Base-by-base conservation (phyloP, 345 rosid genomes). In the Gossypium sturtianum region DNA sequence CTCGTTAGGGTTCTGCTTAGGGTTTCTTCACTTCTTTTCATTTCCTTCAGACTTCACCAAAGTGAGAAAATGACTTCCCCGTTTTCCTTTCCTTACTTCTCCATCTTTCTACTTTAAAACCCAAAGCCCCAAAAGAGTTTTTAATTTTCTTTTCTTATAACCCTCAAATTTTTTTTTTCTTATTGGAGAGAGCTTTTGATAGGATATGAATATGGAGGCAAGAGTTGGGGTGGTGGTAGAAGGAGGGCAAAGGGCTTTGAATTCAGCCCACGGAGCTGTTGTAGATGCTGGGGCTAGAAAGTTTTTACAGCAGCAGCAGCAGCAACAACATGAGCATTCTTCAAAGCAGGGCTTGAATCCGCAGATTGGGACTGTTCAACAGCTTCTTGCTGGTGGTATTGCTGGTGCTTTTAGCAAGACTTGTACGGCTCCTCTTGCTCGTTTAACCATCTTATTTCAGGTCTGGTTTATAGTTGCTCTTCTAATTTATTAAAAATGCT, bases 351-450 rank as follows among this genome's bases (percentile, higher is more conserved):
- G 84, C 27, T 80, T 80, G 57, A 76, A 64, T 73, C 80, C 80
- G 19, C 90, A 84, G 79, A 23, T 89, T 38, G 94, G 91, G 9
- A 76, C 86, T 8, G 44, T 85, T 2, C 84, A 81, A 25, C 90
- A 89, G 82, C 86, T 95, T 25, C 68, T 93, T 15, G 94, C 99
- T 12, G 97, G 99, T 51, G 98, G 99, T 43, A 71, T 95, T 60
- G 97, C 98, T 17, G 99, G 99, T 27, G 99, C 98, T 66, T 87
- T 95, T 71, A 85, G 97, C 89, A 95, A 95, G 82, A 95, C 99
- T 7, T 93, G 98, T 60, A 96, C 99, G 2, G 99, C 99, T 22
- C 99, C 99, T 83, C 90, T 93, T 1, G 91, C 97, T 76, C 97
- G 99, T 58, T 92, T 96, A 75, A 93, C 98, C 71, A 95, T 96